phyloP scores from a whole-genome alignment of 2,329 filamentous ascomycete species.

The Aspergillus quadricinctus region DNA sequence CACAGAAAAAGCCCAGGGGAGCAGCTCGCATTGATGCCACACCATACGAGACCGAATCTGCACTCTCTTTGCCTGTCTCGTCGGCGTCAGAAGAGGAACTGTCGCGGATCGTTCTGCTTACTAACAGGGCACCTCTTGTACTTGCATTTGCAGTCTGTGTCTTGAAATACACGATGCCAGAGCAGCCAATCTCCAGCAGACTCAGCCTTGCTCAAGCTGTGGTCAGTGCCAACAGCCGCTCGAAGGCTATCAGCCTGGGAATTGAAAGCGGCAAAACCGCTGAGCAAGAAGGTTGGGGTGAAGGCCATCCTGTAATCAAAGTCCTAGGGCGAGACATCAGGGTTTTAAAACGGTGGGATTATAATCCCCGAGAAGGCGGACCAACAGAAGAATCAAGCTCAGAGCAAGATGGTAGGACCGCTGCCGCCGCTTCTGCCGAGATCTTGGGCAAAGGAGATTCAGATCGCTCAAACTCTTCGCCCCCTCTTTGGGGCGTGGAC shows the following conservation, averaged over 20 bases:
- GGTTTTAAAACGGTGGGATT: slow-evolving; percentile 74
- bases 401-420: slow-evolving; percentile 1
- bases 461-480: slow-evolving; percentile 17
- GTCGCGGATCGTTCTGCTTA: slow-evolving; percentile 55
- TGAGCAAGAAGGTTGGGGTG: slow-evolving; percentile 67
- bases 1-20: slow-evolving; percentile 36
- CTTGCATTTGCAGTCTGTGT: slow-evolving; percentile 73
- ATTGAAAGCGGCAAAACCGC: slow-evolving; percentile 62
- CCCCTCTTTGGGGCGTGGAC: slow-evolving; percentile 57
- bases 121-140: slow-evolving; percentile 77
- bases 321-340: slow-evolving; percentile 70
- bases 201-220: slow-evolving; percentile 79
- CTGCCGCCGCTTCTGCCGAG: slow-evolving; percentile 3
- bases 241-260: slow-evolving; percentile 71
- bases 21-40: slow-evolving; percentile 9
- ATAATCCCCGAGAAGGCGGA: slow-evolving; percentile 54
- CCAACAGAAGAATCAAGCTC: slow-evolving; percentile 13
- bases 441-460: slow-evolving; percentile 9
- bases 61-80: slow-evolving; percentile 30
- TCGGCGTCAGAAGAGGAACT: slow-evolving; percentile 55
- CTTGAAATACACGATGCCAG: slow-evolving; percentile 75
- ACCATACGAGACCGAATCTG: slow-evolving; percentile 32
- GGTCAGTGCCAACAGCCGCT: slow-evolving; percentile 73
- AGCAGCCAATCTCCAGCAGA: slow-evolving; percentile 78
- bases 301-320: slow-evolving; percentile 68